phyloP scores from a whole-genome alignment of 108 stramenopile genomes.

The Fistulifera solaris region DNA sequence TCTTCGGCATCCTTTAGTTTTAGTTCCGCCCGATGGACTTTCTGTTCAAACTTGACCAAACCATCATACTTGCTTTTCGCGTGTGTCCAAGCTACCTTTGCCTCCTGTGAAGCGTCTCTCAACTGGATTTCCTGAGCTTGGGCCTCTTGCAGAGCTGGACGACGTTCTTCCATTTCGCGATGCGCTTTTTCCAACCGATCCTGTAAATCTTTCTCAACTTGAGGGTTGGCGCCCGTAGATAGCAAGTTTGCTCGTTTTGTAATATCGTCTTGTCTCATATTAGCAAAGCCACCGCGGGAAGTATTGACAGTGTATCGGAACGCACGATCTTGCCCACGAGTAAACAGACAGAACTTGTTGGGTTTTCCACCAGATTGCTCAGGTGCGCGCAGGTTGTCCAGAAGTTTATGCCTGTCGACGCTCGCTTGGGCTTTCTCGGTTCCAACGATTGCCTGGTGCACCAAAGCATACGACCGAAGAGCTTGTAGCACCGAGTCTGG shows the following conservation, averaged over 20 bases:
- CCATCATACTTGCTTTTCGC: constrained; percentile 25
- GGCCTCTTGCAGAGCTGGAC: constrained; percentile 26
- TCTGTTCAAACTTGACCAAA: constrained; percentile 20
- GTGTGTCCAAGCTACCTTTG: constrained; percentile 14
- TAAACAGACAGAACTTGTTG: constrained; percentile 23
- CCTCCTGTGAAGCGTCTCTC: constrained; percentile 23
- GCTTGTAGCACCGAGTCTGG: constrained; percentile 63
- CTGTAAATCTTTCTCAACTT: constrained; percentile 30
- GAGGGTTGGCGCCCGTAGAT: constrained; percentile 46
- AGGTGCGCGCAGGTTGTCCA: constrained; percentile 30
- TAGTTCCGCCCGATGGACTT: constrained; percentile 30
- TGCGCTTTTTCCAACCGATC: constrained; percentile 23
- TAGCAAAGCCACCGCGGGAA: constrained; percentile 30
- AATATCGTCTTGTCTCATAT: constrained; percentile 25
- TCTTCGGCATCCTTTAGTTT: constrained; percentile 51
- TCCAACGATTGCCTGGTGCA: constrained; percentile 72
- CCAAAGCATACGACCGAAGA: constrained; percentile 36
- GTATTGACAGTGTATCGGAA: constrained; percentile 39
- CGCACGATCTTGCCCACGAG: constrained; percentile 8
- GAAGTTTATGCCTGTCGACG: constrained; percentile 38
- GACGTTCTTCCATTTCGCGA: constrained; percentile 19
- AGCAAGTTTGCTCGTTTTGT: constrained; percentile 26
- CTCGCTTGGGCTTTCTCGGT: constrained; percentile 47
- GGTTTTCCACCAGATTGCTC: constrained; percentile 14
- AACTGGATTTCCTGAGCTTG: constrained; percentile 19